These are phyloP conservation scores for Talaromyces ruber DNA, from an alignment of 495 filamentous ascomycete species.

Conservation along the genomic window DNA sequence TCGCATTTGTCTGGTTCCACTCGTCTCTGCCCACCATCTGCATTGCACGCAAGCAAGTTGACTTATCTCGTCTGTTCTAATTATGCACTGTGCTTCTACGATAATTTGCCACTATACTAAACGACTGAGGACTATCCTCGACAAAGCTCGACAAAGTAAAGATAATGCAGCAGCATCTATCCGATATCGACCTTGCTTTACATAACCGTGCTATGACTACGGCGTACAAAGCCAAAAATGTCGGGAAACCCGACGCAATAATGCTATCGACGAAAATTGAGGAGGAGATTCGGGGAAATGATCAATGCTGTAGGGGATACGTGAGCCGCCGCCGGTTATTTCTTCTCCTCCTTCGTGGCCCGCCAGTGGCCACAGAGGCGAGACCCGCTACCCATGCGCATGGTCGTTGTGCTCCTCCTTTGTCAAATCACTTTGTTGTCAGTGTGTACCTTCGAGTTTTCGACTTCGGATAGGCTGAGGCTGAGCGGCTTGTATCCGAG, in stretches of 20 bases:
- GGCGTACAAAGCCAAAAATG: not conserved
- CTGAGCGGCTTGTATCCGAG: not conserved
- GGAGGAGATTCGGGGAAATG: not conserved
- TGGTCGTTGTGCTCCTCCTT: not conserved
- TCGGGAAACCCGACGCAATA: not conserved
- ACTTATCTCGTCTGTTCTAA: not conserved
- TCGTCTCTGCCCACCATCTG: not conserved
- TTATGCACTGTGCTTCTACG: not conserved
- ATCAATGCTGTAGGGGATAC: not conserved
- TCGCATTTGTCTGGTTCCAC: not conserved
- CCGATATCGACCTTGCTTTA: not conserved
- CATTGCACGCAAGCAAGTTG: not conserved
- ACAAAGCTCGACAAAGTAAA: not conserved
- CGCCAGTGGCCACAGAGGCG: not conserved
- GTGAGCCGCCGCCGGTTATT: not conserved
- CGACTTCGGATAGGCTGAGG: not conserved
- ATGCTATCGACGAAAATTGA: not conserved
- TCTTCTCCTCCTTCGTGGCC: not conserved
- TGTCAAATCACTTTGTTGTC: not conserved
- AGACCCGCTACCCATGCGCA: not conserved
- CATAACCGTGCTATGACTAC: not conserved
- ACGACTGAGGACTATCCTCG: not conserved
- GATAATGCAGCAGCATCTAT: not conserved
- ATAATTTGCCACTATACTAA: not conserved
- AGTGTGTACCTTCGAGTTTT: not conserved